Percentiles rank a stretch among this genome's conserved stretches.
These are phyloP conservation scores for Rhododendron henanense DNA, from an alignment of 148 eudicot species.

Conservation along the genomic window DNA sequence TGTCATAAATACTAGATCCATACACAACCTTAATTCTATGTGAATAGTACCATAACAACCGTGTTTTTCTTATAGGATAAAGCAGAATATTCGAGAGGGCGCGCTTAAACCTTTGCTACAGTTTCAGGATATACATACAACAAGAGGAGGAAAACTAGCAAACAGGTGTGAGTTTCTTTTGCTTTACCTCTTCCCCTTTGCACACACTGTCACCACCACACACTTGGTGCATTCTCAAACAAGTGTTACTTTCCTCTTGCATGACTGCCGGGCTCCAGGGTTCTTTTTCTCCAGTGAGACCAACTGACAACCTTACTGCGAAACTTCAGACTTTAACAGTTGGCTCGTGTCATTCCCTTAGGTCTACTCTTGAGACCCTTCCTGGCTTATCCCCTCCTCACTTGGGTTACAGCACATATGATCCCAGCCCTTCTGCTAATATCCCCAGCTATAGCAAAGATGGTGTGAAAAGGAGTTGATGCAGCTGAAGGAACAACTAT, in stretches of 20 bases:
- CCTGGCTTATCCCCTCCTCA: slow-evolving; percentile 15
- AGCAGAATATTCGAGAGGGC: slow-evolving; percentile 31
- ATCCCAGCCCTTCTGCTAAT: slow-evolving; percentile 11
- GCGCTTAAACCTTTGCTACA: slow-evolving; percentile 26
- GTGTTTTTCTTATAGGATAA: slow-evolving; percentile 41
- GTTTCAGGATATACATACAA: slow-evolving; percentile 22
- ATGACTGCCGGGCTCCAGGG: slow-evolving; percentile 10
- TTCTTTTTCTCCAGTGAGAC: slow-evolving; percentile 35
- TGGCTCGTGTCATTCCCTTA: slow-evolving; percentile 20
- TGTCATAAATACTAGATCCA: neutral
- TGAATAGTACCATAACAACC: neutral
- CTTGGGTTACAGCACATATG: slow-evolving; percentile 3
- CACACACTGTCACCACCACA: neutral
- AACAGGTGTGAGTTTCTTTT: slow-evolving; percentile 45
- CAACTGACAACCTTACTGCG: slow-evolving; percentile 21
- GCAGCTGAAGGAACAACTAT: neutral
- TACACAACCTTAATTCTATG: neutral
- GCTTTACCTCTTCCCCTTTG: neutral
- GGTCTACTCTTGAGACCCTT: slow-evolving; percentile 36
- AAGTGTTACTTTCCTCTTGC: neutral
- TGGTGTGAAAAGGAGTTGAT: slow-evolving; percentile 1
- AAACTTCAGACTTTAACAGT: slow-evolving; percentile 22
- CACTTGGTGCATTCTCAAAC: neutral
- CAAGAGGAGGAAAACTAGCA: slow-evolving; percentile 24
- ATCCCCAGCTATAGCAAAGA: neutral